Conservation (phyloP, 1,284 basidiomycete genomes). For the Agroathelia rolfsii region DNA sequence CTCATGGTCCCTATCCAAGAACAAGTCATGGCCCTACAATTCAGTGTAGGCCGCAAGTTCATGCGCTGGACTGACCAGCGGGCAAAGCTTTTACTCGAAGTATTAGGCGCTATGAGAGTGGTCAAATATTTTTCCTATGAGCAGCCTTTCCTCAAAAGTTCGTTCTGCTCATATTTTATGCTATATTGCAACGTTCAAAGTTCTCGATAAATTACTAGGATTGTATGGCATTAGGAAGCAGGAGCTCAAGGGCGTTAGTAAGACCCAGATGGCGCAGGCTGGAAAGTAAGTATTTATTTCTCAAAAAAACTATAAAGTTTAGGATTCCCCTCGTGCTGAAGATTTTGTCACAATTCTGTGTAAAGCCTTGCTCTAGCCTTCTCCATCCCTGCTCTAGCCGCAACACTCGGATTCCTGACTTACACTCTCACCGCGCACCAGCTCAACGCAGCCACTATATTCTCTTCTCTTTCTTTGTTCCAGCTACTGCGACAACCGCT, state of each 20-base stretch:
- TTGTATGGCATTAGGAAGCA: slow-evolving; percentile 42
- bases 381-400: slow-evolving; percentile 58
- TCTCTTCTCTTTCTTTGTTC: slow-evolving; percentile 64
- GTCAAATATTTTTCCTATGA: slow-evolving; percentile 75
- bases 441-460: slow-evolving; percentile 59
- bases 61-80: slow-evolving; percentile 67
- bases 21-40: slow-evolving; percentile 60
- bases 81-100: slow-evolving; percentile 57
- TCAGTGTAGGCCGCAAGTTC: slow-evolving; percentile 46
- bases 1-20: slow-evolving; percentile 63
- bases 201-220: slow-evolving; percentile 23
- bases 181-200: slow-evolving; percentile 3
- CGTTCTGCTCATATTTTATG: slow-evolving; percentile 13
- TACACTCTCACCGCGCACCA: slow-evolving; percentile 47
- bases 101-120: slow-evolving; percentile 62
- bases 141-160: slow-evolving; percentile 51
- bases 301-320: slow-evolving; percentile 1
- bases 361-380: slow-evolving; percentile 39
- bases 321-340: no score
- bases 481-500: slow-evolving; percentile 56
- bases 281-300: slow-evolving; percentile 37
- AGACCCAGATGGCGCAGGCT: slow-evolving; percentile 52
- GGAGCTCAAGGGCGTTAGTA: slow-evolving; percentile 46
- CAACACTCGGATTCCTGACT: slow-evolving; percentile 67
- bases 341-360: no score